phyloP scores from a whole-genome alignment of 164 flowering plant species.

The Buxus sempervirens region DNA sequence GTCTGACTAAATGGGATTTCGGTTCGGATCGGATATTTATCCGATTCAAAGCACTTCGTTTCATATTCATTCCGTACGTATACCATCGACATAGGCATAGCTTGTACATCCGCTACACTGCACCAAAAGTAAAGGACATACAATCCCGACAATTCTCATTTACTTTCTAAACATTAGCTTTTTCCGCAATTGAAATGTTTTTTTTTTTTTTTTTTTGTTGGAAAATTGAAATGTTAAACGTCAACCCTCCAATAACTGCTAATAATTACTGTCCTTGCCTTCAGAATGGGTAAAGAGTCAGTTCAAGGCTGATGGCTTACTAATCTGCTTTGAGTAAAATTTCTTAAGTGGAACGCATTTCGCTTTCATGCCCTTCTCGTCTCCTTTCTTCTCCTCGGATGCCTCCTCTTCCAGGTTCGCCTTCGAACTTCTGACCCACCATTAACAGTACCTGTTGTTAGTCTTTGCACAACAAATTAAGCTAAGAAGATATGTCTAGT shows the following conservation, averaged over 20 bases:
- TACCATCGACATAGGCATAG: too few relatives aligned
- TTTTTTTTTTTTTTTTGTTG: too few relatives aligned
- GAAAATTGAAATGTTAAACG: background rate
- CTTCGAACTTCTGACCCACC: conserved; percentile 29
- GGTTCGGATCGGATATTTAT: too few relatives aligned
- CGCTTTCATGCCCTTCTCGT: conserved; percentile 25
- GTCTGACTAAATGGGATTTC: too few relatives aligned
- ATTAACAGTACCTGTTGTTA: background rate
- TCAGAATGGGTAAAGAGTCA: too few relatives aligned
- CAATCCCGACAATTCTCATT: background rate
- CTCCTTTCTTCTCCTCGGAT: conserved; percentile 15
- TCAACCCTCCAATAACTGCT: background rate
- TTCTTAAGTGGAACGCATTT: conserved; percentile 56
- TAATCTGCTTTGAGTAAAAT: conserved; percentile 10
- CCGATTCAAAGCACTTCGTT: too few relatives aligned
- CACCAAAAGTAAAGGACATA: too few relatives aligned
- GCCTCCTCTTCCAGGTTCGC: conserved; percentile 26
- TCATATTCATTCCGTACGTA: too few relatives aligned
- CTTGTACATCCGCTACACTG: too few relatives aligned
- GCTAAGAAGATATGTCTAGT: too few relatives aligned
- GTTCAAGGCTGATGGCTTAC: too few relatives aligned
- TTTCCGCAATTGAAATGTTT: background rate
- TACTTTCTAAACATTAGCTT: background rate
- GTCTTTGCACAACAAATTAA: too few relatives aligned
- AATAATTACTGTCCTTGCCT: background rate